Conservation (phyloP, 1,139 yeast species). For the Tardiomyces depauwii region DNA sequence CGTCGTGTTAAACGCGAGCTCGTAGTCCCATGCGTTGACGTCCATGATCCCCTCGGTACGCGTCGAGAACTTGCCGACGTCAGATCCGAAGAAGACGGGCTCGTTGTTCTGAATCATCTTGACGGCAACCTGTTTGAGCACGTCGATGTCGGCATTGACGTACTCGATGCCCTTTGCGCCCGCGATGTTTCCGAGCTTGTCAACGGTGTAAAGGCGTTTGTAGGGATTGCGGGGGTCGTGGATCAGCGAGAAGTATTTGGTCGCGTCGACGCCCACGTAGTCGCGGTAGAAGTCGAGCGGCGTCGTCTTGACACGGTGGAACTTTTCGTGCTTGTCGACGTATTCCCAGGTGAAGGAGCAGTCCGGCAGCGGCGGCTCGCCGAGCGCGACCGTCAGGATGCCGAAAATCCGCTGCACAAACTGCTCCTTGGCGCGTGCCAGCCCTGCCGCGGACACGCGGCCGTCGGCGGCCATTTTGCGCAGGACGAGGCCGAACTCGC, state of each 20-base stretch:
- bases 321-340: constrained; percentile 44
- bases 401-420: constrained; percentile 44
- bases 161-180: constrained; percentile 57
- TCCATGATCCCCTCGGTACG: constrained; percentile 43
- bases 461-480: constrained; percentile 27
- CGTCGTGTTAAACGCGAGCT: constrained; percentile 42
- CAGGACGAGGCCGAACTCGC: constrained; percentile 49
- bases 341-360: constrained; percentile 51
- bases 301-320: constrained; percentile 35
- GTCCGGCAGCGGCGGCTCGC: constrained; percentile 50
- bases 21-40: constrained; percentile 42
- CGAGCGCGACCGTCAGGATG: constrained; percentile 44
- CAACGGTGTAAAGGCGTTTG: constrained; percentile 49
- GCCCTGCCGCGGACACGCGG: constrained; percentile 20
- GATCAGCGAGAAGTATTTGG: constrained; percentile 43
- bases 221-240: constrained; percentile 51
- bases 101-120: constrained; percentile 47
- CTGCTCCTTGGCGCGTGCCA: constrained; percentile 32
- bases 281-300: constrained; percentile 42
- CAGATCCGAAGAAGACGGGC: constrained; percentile 63
- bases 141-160: constrained; percentile 41
- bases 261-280: constrained; percentile 36
- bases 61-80: constrained; percentile 49
- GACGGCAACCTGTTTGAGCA: constrained; percentile 45
- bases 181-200: constrained; percentile 44